Evolutionary conservation across 2,329 filamentous ascomycete genomes (phyloP), one percentile per base, ranked within the genome.

Genomic region (Colletotrichum sp.): DNA sequence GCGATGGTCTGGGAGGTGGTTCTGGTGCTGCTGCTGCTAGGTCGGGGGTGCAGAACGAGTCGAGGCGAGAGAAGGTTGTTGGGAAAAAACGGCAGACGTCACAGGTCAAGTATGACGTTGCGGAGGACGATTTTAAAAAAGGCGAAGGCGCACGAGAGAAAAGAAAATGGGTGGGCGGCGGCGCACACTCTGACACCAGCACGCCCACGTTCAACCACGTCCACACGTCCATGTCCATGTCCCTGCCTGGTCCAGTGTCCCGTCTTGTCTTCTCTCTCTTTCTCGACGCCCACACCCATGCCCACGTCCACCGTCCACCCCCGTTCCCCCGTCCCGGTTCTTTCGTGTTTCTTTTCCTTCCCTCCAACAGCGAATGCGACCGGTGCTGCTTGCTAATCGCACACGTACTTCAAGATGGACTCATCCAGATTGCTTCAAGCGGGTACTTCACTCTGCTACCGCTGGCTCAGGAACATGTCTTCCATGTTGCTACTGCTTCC

Each of bases 31-130:
- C 38, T 76, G 72, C 38, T 76, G 72, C 67, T 71, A 30, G 68
- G 71, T 56, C 66, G 69, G 64, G 74, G 64, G 64, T 68, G 68
- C 64, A 75, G 64, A 68, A 55, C 73, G 73, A 75, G 68, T 75
- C 76, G 76, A 58, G 59, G 69, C 69, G 75, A 73, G 68, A 69
- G 69, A 30, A 66, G 59, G 66, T 56, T 72, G 70, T 76, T 76
- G 65, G 71, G 75, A 61, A 67, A 73, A 80, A 81, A 86, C 76
- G 76, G 76, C 76, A 86, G 85, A 86, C 85, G 85, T 86, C 85
- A 86, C 85, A 86, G 85, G 63, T 71, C 64, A 77, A 77, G 76
- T 78, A 86, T 86, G 85, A 86, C 85, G 85, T 86, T 86, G 84
- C 68, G 77, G 82, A 81, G 79, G 80, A 79, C 81, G 78, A 82